Conservation (phyloP, 345 rosid species). For the Erodium maritimum region DNA sequence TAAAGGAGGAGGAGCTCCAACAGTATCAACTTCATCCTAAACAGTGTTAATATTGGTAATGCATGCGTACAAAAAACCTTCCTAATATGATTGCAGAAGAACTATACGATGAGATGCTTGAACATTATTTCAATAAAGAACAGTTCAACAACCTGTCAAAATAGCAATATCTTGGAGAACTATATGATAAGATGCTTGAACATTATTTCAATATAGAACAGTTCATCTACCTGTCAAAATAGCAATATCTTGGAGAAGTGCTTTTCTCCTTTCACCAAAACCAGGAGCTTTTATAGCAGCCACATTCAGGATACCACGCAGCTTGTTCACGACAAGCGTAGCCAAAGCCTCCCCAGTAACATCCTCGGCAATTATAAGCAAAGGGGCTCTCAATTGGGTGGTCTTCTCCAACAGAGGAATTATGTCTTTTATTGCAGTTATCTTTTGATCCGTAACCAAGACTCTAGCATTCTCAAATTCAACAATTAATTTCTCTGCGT, state of each 20-base stretch:
- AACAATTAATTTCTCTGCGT: constrained; percentile 74
- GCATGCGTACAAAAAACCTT: no score
- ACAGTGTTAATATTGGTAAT: no score
- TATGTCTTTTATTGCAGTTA: constrained; percentile 83
- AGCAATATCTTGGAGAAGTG: constrained; percentile 91
- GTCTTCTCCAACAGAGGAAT: constrained; percentile 88
- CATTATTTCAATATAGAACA: not conserved
- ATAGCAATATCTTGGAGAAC: constrained; percentile 93
- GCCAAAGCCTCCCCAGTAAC: constrained; percentile 94
- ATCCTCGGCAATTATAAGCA: constrained; percentile 92
- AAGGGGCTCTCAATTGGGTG: constrained; percentile 81
- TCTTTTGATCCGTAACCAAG: constrained; percentile 83
- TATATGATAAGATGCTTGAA: not conserved
- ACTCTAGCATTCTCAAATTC: constrained; percentile 97
- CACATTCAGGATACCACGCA: constrained; percentile 82
- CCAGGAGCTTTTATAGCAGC: constrained; percentile 95
- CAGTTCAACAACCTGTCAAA: constrained; percentile 46
- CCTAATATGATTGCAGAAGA: no score
- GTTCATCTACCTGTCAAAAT: constrained; percentile 57
- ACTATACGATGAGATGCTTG: no score
- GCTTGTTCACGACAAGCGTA: constrained; percentile 89
- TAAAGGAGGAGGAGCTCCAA: no score
- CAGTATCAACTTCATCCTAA: no score
- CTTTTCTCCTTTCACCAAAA: constrained; percentile 96
- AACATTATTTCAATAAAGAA: no score